Evolutionary conservation across 2,329 filamentous ascomycete genomes (phyloP), one percentile per base, ranked within the genome.

Genomic region (Botrytis fabae): DNA sequence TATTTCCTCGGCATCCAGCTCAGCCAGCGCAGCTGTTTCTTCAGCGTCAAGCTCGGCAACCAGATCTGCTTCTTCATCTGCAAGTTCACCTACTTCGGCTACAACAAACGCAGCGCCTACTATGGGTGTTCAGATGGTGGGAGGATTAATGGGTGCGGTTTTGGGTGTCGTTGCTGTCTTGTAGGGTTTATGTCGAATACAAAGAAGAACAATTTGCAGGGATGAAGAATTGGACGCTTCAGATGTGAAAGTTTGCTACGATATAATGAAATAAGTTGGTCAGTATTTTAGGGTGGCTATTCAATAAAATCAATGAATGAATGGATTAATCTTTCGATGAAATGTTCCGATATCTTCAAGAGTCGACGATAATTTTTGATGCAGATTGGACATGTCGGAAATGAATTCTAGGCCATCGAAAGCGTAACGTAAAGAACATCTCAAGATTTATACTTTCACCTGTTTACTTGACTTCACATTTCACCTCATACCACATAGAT

Each of bases 91-190:
- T 7, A 25, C 59, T 38, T 2, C 60, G 6, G 35, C 14, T n/a
- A 62, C 71, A n/a, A 28, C 57, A 12, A 73, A 73, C 20, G 64
- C 65, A 4, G 66, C 40, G 14, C 59, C 65, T n/a, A n/a, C 44
- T 2, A 35, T 72, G 38, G 32, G 51, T 2, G 40, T 59, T 7
- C 44, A 60, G 62, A 60, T 72, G 48, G 42, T 70, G 2, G 71
- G 71, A 54, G 65, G 71, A 10, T 57, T 73, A 46, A 69, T 60
- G 25, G 71, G 65, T 16, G 42, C 42, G 22, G 25, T 63, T 12
- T 10, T 70, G 35, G 71, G 71, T 5, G 38, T 70, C 4, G 71
- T 73, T 6, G 71, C 57, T 59, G 8, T 65, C n/a, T 40, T 73
- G 35, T 73, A 46, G 28, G 35, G 59, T 32, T 57, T 20, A n/a